Percentiles rank a stretch among this genome's conserved stretches.
Conservation (phyloP, 2,329 filamentous ascomycete genomes). For the Hypoxylon sp. region DNA sequence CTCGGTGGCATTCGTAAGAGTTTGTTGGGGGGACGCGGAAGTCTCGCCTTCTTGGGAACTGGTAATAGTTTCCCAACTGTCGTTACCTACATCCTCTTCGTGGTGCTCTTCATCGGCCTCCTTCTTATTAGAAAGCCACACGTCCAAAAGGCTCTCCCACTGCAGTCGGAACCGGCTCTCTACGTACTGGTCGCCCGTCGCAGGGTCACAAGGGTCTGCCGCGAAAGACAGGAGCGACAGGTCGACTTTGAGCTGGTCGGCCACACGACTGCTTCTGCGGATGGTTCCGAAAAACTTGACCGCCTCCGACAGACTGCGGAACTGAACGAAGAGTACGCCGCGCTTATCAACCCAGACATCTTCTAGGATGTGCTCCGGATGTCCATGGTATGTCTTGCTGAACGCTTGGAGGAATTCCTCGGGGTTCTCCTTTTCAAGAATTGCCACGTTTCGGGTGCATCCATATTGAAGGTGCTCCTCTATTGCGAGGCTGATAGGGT, state of each 20-base stretch:
- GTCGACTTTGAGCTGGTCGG: not conserved
- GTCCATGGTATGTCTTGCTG: not conserved
- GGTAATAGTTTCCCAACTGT: too few relatives aligned
- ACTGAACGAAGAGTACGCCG: constrained; percentile 3
- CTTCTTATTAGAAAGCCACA: not conserved
- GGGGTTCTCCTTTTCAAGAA: not conserved
- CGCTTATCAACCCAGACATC: constrained; percentile 17
- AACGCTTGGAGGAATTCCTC: constrained; percentile 3
- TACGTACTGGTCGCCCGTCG: too few relatives aligned
- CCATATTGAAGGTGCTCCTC: not conserved
- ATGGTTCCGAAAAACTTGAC: constrained; percentile 15
- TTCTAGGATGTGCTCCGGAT: constrained; percentile 18
- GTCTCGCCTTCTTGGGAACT: too few relatives aligned
- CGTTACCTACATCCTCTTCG: too few relatives aligned
- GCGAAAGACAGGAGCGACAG: constrained; percentile 3
- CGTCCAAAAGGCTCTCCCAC: constrained; percentile 16
- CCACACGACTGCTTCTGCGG: not conserved
- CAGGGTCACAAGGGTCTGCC: constrained; percentile 14
- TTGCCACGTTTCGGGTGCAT: constrained; percentile 7
- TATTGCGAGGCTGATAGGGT: not conserved
- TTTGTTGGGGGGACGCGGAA: too few relatives aligned
- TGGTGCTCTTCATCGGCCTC: not conserved
- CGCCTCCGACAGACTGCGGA: not conserved
- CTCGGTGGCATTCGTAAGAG: too few relatives aligned
- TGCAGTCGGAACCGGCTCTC: not conserved